Conservation (phyloP, 768 basidiomycete species). For the Chiua virens region DNA sequence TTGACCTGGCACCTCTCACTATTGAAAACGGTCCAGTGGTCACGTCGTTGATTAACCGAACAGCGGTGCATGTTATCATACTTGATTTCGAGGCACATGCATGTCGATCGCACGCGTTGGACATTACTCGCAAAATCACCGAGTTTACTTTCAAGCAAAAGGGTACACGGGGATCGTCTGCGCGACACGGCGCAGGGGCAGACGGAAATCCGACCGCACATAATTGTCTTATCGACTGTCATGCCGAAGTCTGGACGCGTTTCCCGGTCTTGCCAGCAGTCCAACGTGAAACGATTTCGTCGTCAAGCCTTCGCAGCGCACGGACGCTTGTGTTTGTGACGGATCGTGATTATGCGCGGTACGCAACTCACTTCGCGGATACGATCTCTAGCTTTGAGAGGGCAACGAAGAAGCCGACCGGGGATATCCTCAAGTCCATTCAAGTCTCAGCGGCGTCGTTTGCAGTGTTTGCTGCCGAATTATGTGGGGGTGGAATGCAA, state of each 20-base stretch:
- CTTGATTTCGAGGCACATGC: slow-evolving; percentile 34
- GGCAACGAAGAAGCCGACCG: slow-evolving; percentile 52
- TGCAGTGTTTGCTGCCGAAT: slow-evolving; percentile 22
- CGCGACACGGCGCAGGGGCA: slow-evolving; percentile 1
- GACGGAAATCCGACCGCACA: slow-evolving; percentile 30
- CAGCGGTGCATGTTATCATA: slow-evolving; percentile 42
- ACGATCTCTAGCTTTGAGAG: slow-evolving; percentile 49
- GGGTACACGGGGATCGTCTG: slow-evolving; percentile 21
- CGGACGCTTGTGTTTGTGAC: slow-evolving; percentile 47
- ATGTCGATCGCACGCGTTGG: slow-evolving; percentile 45
- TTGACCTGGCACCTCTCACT: slow-evolving; percentile 33
- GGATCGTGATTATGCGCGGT: slow-evolving; percentile 35
- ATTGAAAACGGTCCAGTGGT: slow-evolving; percentile 26
- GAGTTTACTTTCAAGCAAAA: slow-evolving; percentile 56
- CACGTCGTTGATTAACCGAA: slow-evolving; percentile 47
- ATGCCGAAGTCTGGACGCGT: slow-evolving; percentile 57
- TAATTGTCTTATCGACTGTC: slow-evolving; percentile 55
- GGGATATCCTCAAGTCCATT: slow-evolving; percentile 41
- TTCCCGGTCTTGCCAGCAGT: slow-evolving; percentile 59
- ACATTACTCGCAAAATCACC: slow-evolving; percentile 55
- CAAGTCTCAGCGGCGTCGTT: slow-evolving; percentile 34
- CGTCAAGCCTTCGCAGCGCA: slow-evolving; percentile 31
- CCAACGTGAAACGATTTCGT: slow-evolving; percentile 42
- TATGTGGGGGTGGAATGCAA: slow-evolving; percentile 1
- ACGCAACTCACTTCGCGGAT: slow-evolving; percentile 43